Conservation (phyloP, 768 basidiomycete species). For the Amanita exitialis region DNA sequence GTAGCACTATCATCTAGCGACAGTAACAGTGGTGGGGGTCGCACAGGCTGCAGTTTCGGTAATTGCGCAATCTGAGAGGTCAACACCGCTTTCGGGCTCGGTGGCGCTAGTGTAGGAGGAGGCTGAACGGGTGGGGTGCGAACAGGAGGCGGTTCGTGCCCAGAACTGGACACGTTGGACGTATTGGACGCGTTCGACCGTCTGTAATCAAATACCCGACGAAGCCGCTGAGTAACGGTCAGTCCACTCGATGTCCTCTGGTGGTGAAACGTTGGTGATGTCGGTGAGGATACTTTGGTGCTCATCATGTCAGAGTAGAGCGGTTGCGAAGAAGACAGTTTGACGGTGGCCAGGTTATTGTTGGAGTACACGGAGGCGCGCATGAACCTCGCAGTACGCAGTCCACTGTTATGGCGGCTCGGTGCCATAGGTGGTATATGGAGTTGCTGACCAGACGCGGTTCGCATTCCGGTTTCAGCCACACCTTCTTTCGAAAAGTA, state of each 20-base stretch:
- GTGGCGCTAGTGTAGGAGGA: background rate
- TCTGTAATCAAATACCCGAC: constrained; percentile 3
- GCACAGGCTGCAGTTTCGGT: background rate
- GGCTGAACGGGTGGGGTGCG: background rate
- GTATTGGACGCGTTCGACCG: background rate
- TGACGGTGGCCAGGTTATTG: background rate
- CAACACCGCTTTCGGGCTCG: background rate
- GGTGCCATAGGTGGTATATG: background rate
- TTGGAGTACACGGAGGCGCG: constrained; percentile 4
- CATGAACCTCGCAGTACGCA: background rate
- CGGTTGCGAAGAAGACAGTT: constrained; percentile 1
- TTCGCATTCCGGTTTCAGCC: constrained; percentile 9
- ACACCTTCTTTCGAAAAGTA: constrained; percentile 23
- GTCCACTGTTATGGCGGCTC: background rate
- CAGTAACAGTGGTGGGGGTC: background rate
- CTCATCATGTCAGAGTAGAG: constrained; percentile 2
- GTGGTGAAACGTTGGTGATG: background rate
- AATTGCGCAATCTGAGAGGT: background rate
- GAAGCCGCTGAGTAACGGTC: background rate
- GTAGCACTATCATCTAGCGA: background rate
- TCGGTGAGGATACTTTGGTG: background rate
- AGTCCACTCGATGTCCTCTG: background rate
- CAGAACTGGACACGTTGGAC: background rate
- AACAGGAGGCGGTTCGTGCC: background rate
- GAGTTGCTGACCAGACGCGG: background rate